Conservation (phyloP, 106 monocot genomes). For the Agapanthus africanus region DNA sequence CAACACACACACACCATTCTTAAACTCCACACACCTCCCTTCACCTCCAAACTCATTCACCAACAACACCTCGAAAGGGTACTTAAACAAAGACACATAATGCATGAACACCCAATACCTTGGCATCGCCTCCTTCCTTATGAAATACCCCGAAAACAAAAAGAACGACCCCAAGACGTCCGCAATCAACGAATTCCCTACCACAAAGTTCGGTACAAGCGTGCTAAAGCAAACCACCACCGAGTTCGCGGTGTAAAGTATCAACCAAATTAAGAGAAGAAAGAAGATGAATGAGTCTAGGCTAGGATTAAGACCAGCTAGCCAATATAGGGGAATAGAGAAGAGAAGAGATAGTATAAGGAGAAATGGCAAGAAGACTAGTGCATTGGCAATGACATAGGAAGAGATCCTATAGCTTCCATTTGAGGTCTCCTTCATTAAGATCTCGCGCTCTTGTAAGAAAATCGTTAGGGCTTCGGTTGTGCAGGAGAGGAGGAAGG, state of each 20-base stretch:
- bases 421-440: constrained; percentile 73
- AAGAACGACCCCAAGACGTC: constrained; percentile 87
- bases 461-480: constrained; percentile 85
- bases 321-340: constrained; percentile 70
- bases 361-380: constrained; percentile 88
- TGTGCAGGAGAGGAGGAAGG: constrained; percentile 81
- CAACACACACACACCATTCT: constrained; percentile 44
- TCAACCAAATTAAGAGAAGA: constrained; percentile 69
- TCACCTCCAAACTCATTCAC: constrained; percentile 71
- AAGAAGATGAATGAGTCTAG: constrained; percentile 56
- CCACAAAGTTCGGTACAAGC: constrained; percentile 69
- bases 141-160: constrained; percentile 92
- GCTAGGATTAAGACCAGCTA: constrained; percentile 42
- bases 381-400: constrained; percentile 59
- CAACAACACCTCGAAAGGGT: constrained; percentile 80
- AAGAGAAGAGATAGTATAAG: constrained; percentile 56
- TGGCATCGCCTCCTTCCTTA: constrained; percentile 69
- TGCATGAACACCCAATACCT: constrained; percentile 93
- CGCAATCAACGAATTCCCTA: constrained; percentile 70
- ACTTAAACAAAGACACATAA: constrained; percentile 85
- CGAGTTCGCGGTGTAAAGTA: constrained; percentile 92
- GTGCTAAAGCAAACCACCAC: constrained; percentile 78
- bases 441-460: constrained; percentile 73
- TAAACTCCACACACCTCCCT: constrained; percentile 50
- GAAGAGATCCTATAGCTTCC: constrained; percentile 79